Evolutionary conservation across 352 stramenopile species (phyloP), one percentile per base, ranked within the genome.

Genomic region (Phytophthora fragariaefolia): DNA sequence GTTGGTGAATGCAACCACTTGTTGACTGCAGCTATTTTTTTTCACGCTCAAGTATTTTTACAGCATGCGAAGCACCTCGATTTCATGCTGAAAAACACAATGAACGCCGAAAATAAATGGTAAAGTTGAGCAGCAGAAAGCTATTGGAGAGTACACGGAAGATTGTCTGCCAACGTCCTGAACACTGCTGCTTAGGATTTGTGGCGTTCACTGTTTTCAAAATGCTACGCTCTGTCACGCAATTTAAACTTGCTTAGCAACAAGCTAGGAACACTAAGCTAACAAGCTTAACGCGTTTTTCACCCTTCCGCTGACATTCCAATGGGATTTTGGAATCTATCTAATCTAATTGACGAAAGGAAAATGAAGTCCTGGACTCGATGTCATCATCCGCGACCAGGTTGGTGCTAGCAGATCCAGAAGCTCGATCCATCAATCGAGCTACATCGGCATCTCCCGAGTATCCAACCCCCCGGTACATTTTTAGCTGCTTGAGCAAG

Each of bases 381-480:
- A 48, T 18, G 10, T 13, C 18, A 10, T 27, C 34, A 52, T 53
- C 38, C 22, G 26, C 18, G 27, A 20, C 32, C 23, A 17, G 9
- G 38, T 9, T 28, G 18, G 47, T 12, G 1, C 20, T 52, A 10
- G 34, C 18, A 30, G 28, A 65, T 23, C 18, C 26, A 30, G 27
- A 40, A 43, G 17, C 22, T 13, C 18, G 22, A 40, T 48, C 51
- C 7, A n/a, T 4, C 3, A 15, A 28, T 53, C 40, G 20, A 42
- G 17, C 26, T 54, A 23, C 40, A 23, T 15, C 40, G 17, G 12
- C 18, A 43, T 18, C 24, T 45, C 10, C 17, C 17, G 66, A 42
- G 51, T 87, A 87, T 1, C 67, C 71, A 20, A 61, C 30, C 4
- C 69, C 76, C 42, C 79, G 63, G 34, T 79, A 82, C 34, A 71